Base-by-base conservation (phyloP, 1,284 basidiomycete genomes). In the Vanrija sp. region DNA sequence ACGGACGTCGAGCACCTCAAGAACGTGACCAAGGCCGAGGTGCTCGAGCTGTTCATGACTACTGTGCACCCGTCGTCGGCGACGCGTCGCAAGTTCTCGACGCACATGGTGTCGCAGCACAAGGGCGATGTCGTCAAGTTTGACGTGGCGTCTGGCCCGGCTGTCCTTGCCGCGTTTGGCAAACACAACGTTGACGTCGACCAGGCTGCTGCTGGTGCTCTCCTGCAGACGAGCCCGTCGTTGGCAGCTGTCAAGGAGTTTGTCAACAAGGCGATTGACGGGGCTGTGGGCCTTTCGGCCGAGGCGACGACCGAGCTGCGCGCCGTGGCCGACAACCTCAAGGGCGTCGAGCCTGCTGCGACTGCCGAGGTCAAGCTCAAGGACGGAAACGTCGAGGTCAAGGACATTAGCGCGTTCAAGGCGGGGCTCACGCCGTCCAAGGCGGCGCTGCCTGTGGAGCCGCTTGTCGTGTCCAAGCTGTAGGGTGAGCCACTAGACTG, bases 351-450 rank as follows among this genome's bases (percentile, higher is more conserved):
- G 61, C 78, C 77, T 47, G 63, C 58, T 12, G 64, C 83, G 60
- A 65, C 83, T 61, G 78, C 77, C 47, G 77, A 78, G 38, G 80
- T 82, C 45, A 73, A 65, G 24, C 70, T 83, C 25, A 72, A 78
- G 49, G 75, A 78, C 3, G 79, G 80, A 22, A 85, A 83, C 12
- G 82, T 83, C 10, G 81, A 80, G 55, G 83, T 94, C 53, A 72
- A 84, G 53, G 86, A 94, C 67, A 72, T 85, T n/a, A 77, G 82
- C 51, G 73, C 68, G 22, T 94, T 94, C 80, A 92, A 86, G 77
- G 79, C 81, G 27, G 67, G 77, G 7, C 73, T 95, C 44, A 60
- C 63, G 25, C 71, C 77, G 24, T 72, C 66, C 45, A 75, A 72
- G 54, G 78, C 79, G 1, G 72, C 79, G 0, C 53, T 70, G 14